A percentile compares a stretch with the other conserved stretches of the same genome.
Evolutionary conservation across 345 rosid genomes (phyloP).

Genomic region (Nasturtium officinale): DNA sequence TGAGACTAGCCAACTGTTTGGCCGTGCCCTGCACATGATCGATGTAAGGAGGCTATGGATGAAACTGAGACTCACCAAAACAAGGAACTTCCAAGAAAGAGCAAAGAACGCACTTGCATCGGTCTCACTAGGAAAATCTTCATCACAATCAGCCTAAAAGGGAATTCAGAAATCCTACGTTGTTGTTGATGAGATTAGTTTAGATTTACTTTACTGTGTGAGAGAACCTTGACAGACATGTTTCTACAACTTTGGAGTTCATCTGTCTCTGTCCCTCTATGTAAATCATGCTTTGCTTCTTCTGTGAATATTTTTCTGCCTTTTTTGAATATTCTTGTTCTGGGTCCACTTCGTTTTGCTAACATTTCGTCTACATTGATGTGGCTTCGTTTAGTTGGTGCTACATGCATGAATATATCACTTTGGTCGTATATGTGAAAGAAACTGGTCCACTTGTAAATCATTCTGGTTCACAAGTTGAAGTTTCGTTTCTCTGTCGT

Average conservation of each 20-base stretch:
- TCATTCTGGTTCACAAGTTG: constrained; percentile 37
- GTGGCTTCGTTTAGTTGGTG: constrained; percentile 8
- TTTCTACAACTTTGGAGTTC: constrained; percentile 10
- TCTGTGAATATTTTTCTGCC: constrained; percentile 31
- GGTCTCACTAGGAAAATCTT: constrained; percentile 77
- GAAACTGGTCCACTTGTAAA: constrained; percentile 30
- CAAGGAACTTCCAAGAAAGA: constrained; percentile 72
- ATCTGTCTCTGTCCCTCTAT: constrained; percentile 49
- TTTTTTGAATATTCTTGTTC: constrained; percentile 15
- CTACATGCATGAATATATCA: constrained; percentile 5
- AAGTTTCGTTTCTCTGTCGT: constrained; percentile 12
- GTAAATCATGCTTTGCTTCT: constrained; percentile 46
- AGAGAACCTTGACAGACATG: constrained; percentile 15
- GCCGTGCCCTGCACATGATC: constrained; percentile 62
- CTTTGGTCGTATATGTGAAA: constrained; percentile 24
- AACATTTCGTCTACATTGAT: constrained; percentile 1
- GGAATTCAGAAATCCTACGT: background rate
- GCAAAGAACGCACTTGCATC: constrained; percentile 87
- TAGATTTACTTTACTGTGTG: constrained; percentile 30
- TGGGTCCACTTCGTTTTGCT: constrained; percentile 1
- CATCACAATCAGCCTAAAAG: constrained; percentile 49
- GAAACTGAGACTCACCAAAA: constrained; percentile 70
- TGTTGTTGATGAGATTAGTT: constrained; percentile 18
- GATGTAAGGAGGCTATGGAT: constrained; percentile 89
- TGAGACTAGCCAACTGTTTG: constrained; percentile 75